Conservation (phyloP, 345 rosid species). For the Hevea brasiliensis region DNA sequence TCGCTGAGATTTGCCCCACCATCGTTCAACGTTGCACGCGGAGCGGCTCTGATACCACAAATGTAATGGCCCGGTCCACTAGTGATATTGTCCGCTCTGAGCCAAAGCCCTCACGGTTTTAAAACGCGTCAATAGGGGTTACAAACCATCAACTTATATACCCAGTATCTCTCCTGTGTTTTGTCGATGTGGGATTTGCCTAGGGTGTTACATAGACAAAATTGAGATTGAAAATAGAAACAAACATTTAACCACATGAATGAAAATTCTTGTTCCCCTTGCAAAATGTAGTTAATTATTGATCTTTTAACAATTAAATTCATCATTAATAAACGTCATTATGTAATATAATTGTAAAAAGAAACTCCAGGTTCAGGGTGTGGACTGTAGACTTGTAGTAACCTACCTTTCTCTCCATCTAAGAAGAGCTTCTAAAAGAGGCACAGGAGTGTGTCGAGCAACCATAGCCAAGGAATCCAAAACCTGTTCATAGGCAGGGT, state of each 20-base stretch:
- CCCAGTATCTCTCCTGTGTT: no score
- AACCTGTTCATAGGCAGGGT: constrained; percentile 98
- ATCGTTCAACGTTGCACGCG: no score
- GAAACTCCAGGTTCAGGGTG: not conserved
- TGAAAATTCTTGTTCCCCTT: not conserved
- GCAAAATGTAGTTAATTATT: not conserved
- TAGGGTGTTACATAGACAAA: no score
- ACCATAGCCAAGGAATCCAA: constrained; percentile 96
- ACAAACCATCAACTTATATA: no score
- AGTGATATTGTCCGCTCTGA: no score
- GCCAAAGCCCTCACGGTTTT: no score
- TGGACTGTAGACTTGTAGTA: no score
- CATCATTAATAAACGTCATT: not conserved
- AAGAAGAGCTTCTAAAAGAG: constrained; percentile 94
- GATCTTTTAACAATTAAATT: not conserved
- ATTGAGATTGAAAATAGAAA: not conserved
- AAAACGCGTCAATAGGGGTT: no score
- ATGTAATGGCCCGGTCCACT: no score
- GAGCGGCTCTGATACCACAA: no score
- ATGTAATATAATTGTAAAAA: not conserved
- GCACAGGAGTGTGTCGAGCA: constrained; percentile 96
- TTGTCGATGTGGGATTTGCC: no score
- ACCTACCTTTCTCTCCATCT: constrained; percentile 86
- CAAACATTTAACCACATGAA: not conserved
- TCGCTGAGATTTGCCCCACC: no score